These are phyloP conservation scores for Neofusicoccum ribis DNA, from an alignment of 2,329 filamentous ascomycete genomes.

Conservation along the genomic window DNA sequence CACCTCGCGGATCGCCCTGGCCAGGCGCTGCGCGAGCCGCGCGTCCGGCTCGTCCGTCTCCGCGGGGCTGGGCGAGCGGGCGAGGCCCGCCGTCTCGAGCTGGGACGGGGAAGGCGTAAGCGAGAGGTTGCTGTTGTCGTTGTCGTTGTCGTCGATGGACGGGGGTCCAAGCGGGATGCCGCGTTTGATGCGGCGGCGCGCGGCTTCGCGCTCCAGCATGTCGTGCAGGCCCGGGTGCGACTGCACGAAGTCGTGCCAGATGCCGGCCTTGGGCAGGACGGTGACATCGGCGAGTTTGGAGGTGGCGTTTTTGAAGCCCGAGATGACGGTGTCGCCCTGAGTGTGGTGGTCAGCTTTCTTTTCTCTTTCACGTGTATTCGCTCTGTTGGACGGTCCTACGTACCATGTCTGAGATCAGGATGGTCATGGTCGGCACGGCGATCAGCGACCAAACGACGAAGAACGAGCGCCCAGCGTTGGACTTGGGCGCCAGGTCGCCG, in stretches of 20 bases:
- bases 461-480: constrained; percentile 76
- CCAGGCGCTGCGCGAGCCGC: constrained; percentile 62
- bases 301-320: constrained; percentile 62
- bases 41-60: constrained; percentile 45
- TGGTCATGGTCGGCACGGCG: constrained; percentile 83
- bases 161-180: constrained; percentile 34
- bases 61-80: constrained; percentile 37
- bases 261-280: constrained; percentile 62
- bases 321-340: constrained; percentile 76
- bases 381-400: background rate
- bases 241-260: constrained; percentile 54
- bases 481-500: constrained; percentile 75
- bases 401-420: constrained; percentile 52
- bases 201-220: constrained; percentile 35
- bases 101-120: too few relatives aligned
- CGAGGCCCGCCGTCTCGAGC: too few relatives aligned
- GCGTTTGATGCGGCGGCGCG: constrained; percentile 32
- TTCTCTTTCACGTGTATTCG: background rate
- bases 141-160: background rate
- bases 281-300: constrained; percentile 64
- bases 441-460: constrained; percentile 93
- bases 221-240: constrained; percentile 47
- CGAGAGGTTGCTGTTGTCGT: background rate
- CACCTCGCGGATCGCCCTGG: constrained; percentile 68
- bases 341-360: background rate